Conservation (phyloP, 1,139 yeast genomes). For the Geotrichum carabidarum region DNA sequence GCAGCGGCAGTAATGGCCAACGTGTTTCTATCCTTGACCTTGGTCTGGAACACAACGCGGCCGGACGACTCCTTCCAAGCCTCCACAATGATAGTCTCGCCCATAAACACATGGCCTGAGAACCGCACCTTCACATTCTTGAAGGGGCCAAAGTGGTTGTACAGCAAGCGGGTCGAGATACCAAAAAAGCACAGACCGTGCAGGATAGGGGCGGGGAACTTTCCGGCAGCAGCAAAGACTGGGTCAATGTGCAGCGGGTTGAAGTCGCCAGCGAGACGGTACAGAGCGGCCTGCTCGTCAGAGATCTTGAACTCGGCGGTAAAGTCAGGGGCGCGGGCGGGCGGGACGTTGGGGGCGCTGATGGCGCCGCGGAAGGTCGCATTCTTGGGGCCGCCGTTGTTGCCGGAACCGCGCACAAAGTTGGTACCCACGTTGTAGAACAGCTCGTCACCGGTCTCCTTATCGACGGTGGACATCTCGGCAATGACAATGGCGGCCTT, state of each 20-base stretch:
- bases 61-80: slow-evolving; percentile 75
- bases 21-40: slow-evolving; percentile 71
- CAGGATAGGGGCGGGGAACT: slow-evolving; percentile 78
- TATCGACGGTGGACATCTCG: slow-evolving; percentile 68
- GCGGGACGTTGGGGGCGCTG: slow-evolving; percentile 59
- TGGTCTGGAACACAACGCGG: slow-evolving; percentile 73
- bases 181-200: slow-evolving; percentile 94
- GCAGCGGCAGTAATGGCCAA: slow-evolving; percentile 88
- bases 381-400: slow-evolving; percentile 46
- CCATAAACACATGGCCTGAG: slow-evolving; percentile 92
- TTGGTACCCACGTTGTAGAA: slow-evolving; percentile 82
- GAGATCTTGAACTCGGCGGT: slow-evolving; percentile 55
- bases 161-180: slow-evolving; percentile 66
- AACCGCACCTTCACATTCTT: slow-evolving; percentile 87
- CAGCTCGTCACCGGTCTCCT: slow-evolving; percentile 58
- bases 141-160: slow-evolving; percentile 75
- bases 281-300: slow-evolving; percentile 78
- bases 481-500: slow-evolving; percentile 78
- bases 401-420: slow-evolving; percentile 75
- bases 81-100: slow-evolving; percentile 73
- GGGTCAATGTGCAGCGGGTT: slow-evolving; percentile 97
- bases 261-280: slow-evolving; percentile 88
- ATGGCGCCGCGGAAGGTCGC: slow-evolving; percentile 60
- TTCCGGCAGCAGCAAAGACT: slow-evolving; percentile 79
- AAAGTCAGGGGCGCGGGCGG: slow-evolving; percentile 63